phyloP scores from a whole-genome alignment of 1,284 basidiomycete genomes.

The Moesziomyces parantarcticus region DNA sequence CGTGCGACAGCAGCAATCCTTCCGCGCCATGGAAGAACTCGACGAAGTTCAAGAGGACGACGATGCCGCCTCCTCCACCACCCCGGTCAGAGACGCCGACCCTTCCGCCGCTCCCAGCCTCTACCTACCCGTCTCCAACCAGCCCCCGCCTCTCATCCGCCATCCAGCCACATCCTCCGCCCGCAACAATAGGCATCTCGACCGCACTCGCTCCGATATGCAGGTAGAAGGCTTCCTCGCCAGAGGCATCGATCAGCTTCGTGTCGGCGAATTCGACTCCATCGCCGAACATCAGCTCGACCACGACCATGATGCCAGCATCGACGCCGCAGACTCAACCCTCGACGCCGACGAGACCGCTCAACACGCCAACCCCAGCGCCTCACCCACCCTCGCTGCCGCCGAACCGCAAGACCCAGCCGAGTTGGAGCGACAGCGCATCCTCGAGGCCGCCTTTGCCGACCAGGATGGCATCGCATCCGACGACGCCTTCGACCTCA shows the following conservation, averaged over 20 bases:
- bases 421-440: constrained; percentile 42
- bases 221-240: constrained; percentile 50
- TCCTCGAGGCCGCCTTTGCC: constrained; percentile 45
- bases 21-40: constrained; percentile 17
- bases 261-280: constrained; percentile 18
- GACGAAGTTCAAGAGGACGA: constrained; percentile 23
- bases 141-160: constrained; percentile 41
- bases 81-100: constrained; percentile 16
- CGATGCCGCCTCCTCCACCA: constrained; percentile 28
- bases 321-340: constrained; percentile 18
- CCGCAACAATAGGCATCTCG: constrained; percentile 19
- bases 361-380: not conserved
- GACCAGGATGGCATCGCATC: constrained; percentile 25
- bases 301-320: constrained; percentile 14
- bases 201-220: constrained; percentile 42
- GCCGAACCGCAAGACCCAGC: constrained; percentile 9
- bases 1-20: constrained; percentile 19
- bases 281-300: constrained; percentile 11
- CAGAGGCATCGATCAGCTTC: constrained; percentile 36
- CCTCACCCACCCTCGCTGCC: too few relatives aligned
- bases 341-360: constrained; percentile 13
- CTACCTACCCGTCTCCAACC: constrained; percentile 8
- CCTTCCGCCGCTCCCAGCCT: not conserved
- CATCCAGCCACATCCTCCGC: constrained; percentile 13
- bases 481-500: constrained; percentile 25